These are phyloP conservation scores for Lactuca saligna DNA, from an alignment of 129 eudicot species.

Conservation along the genomic window DNA sequence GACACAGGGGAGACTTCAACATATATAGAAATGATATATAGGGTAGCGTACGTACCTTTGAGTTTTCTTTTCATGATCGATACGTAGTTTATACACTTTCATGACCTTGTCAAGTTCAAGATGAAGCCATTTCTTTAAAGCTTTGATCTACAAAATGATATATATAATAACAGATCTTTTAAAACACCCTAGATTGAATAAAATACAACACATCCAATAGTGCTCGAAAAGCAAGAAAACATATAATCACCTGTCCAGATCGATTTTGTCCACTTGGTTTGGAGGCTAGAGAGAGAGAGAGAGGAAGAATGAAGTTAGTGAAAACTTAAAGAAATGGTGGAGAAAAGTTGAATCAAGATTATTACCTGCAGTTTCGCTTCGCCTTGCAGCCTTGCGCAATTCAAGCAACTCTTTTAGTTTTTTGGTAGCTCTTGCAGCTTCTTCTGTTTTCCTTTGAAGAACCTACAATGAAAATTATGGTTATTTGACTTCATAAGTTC, in stretches of 20 bases:
- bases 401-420: slow-evolving; percentile 66
- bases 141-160: slow-evolving; percentile 51
- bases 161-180: slow-evolving; percentile 9
- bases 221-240: background rate
- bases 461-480: slow-evolving; percentile 39
- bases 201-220: background rate
- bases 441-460: slow-evolving; percentile 77
- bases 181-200: background rate
- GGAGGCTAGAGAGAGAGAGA: slow-evolving; percentile 37
- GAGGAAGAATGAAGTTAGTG: slow-evolving; percentile 11
- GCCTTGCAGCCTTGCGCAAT: slow-evolving; percentile 62
- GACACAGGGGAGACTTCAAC: too few species aligned
- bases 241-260: slow-evolving; percentile 60
- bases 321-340: slow-evolving; percentile 3
- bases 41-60: slow-evolving; percentile 55
- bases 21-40: background rate
- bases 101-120: slow-evolving; percentile 86
- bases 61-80: slow-evolving; percentile 77
- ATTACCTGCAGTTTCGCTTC: slow-evolving; percentile 56
- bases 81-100: slow-evolving; percentile 79
- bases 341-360: slow-evolving; percentile 14
- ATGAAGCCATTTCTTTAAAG: slow-evolving; percentile 84
- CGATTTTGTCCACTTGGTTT: slow-evolving; percentile 55
- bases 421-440: slow-evolving; percentile 72
- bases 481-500: too few species aligned